These are phyloP conservation scores for Plasmodiophora brassicae DNA, from an alignment of 208 protist genomes.

Conservation along the genomic window DNA sequence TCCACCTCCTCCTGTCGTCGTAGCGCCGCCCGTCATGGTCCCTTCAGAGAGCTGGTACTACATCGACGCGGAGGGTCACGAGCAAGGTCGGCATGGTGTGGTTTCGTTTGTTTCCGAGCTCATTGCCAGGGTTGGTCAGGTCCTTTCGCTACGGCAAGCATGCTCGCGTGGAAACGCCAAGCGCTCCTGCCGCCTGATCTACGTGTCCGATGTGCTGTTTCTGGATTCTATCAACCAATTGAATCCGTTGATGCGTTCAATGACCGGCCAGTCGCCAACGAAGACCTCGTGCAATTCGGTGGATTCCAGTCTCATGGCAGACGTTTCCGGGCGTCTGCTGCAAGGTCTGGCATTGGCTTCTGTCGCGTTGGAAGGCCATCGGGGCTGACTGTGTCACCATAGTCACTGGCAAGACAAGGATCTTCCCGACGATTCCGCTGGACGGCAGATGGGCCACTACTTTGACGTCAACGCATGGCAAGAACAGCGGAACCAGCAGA, in stretches of 20 bases:
- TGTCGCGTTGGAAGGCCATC: too few relatives aligned
- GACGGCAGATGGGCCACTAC: neutral
- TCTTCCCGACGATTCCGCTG: neutral
- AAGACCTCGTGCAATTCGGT: neutral
- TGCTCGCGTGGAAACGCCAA: neutral
- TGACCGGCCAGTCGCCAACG: neutral
- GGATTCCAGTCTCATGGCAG: too few relatives aligned
- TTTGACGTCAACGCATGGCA: slow-evolving; percentile 22
- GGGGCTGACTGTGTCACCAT: too few relatives aligned
- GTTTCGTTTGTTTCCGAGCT: neutral
- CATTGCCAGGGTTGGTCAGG: neutral
- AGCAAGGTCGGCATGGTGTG: neutral
- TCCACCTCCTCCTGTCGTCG: neutral
- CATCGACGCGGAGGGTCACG: neutral
- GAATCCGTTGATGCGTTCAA: neutral
- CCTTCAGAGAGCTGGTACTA: neutral
- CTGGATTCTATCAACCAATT: neutral
- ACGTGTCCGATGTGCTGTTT: neutral
- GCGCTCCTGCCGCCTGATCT: neutral
- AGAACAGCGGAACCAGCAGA: neutral
- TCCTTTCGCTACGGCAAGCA: neutral
- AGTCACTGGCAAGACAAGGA: neutral
- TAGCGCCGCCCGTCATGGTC: too few relatives aligned
- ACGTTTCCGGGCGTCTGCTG: too few relatives aligned
- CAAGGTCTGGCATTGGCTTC: too few relatives aligned